A percentile compares a stretch with the other conserved stretches of the same genome.
Conservation (phyloP, 768 basidiomycete genomes). For the Tricholoma bakamatsutake region DNA sequence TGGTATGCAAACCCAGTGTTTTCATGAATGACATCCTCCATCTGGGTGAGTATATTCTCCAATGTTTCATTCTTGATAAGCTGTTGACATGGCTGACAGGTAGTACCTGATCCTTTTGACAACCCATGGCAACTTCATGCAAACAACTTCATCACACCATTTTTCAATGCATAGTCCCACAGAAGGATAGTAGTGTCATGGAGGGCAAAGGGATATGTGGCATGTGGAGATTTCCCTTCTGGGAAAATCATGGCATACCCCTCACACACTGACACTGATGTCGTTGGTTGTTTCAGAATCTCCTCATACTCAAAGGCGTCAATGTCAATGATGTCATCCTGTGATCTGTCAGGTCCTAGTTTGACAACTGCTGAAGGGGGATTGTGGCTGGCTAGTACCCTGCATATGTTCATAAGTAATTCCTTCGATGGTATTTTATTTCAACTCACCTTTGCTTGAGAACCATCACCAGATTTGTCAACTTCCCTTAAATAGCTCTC, state of each 20-base stretch:
- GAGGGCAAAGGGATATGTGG: constrained; percentile 20
- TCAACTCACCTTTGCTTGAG: constrained; percentile 10
- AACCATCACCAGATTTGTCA: constrained; percentile 13
- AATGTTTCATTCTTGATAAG: too few species aligned
- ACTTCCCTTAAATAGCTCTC: constrained; percentile 21
- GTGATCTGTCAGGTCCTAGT: too few species aligned
- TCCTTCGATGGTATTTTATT: background rate
- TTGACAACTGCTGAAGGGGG: too few species aligned
- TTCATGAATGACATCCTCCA: constrained; percentile 6
- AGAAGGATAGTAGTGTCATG: constrained; percentile 15
- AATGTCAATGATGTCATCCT: background rate
- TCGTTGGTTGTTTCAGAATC: background rate
- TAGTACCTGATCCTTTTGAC: background rate
- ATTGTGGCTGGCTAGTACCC: too few species aligned
- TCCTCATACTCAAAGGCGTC: background rate
- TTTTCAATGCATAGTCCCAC: constrained; percentile 15
- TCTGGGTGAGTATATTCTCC: background rate
- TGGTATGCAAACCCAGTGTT: constrained; percentile 4
- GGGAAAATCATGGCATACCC: constrained; percentile 16
- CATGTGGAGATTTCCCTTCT: constrained; percentile 14
- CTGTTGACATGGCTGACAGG: background rate
- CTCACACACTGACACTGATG: constrained; percentile 3
- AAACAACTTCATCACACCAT: background rate
- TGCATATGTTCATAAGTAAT: background rate
- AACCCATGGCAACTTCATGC: background rate